Evolutionary conservation across 805 yeast genomes (phyloP).

Genomic region (Barnettozyma siamensis): DNA sequence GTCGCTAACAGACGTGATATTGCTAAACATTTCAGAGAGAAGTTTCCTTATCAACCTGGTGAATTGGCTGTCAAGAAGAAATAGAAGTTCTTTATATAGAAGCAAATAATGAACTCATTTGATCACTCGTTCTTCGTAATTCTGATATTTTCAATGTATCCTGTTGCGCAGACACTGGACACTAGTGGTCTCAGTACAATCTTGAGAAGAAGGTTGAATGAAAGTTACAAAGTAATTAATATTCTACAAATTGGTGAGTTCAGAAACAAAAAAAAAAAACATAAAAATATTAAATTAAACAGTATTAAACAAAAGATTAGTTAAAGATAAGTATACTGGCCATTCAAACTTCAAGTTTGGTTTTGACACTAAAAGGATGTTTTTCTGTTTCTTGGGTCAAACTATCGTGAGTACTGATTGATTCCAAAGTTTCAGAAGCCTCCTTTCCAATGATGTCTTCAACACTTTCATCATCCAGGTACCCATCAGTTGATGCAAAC

Average conservation of each 20-base stretch:
- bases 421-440: not conserved
- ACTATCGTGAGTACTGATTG: not conserved
- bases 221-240: no score
- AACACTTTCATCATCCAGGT: conserved; percentile 1
- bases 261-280: no score
- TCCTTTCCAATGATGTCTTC: not conserved
- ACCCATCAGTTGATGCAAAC: conserved; percentile 1
- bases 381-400: not conserved
- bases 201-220: no score
- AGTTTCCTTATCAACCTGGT: conserved; percentile 1
- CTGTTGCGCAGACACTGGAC: no score
- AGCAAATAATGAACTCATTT: no score
- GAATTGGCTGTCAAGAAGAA: conserved; percentile 1
- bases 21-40: conserved; percentile 2
- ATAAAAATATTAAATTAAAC: not conserved
- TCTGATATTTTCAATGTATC: no score
- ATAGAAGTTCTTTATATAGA: no score
- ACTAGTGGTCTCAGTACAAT: no score
- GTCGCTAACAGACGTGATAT: conserved; percentile 6
- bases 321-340: not conserved
- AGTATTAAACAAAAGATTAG: not conserved
- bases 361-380: not conserved
- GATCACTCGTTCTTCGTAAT: no score
- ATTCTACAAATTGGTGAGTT: no score
- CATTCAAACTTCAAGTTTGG: conserved; percentile 1